Conservation (phyloP, 768 basidiomycete genomes). For the Coprinellus micaceus region DNA sequence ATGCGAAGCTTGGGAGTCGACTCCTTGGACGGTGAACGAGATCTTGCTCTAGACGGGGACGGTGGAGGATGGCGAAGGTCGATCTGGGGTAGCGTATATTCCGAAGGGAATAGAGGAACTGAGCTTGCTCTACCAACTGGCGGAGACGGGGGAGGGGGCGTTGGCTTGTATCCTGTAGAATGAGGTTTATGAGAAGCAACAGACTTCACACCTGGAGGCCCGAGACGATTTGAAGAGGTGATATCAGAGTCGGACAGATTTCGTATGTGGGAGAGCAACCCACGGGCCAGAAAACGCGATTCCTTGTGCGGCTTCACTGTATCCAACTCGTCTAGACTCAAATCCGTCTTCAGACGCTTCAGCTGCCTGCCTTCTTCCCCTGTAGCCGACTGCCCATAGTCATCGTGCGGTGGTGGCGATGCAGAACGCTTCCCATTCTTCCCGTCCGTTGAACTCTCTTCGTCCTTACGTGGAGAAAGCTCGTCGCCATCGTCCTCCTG, state of each 20-base stretch:
- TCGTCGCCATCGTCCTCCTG: slow-evolving; percentile 43
- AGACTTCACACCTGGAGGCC: slow-evolving; percentile 21
- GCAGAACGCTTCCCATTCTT: slow-evolving; percentile 37
- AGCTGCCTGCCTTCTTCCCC: slow-evolving; percentile 28
- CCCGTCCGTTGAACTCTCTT: slow-evolving; percentile 12
- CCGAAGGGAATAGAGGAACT: slow-evolving; percentile 39
- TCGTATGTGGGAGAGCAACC: slow-evolving; percentile 22
- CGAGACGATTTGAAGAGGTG: slow-evolving; percentile 15
- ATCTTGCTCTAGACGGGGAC: slow-evolving; percentile 37
- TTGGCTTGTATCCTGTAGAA: slow-evolving; percentile 14
- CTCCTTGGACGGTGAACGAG: slow-evolving; percentile 44
- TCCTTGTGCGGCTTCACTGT: slow-evolving; percentile 15
- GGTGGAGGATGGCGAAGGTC: slow-evolving; percentile 42
- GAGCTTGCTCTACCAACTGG: slow-evolving; percentile 40
- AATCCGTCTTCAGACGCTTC: slow-evolving; percentile 36
- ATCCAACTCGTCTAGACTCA: slow-evolving; percentile 4
- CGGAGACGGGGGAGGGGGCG: slow-evolving; percentile 12
- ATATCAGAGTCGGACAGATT: slow-evolving; percentile 34
- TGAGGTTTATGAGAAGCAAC: slow-evolving; percentile 22
- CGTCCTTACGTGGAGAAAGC: slow-evolving; percentile 39
- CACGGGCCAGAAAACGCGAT: background rate
- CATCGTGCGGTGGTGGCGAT: slow-evolving; percentile 32
- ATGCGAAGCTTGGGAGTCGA: slow-evolving; percentile 31
- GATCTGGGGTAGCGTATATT: slow-evolving; percentile 29
- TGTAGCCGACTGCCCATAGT: slow-evolving; percentile 24